Evolutionary conservation across 1,284 basidiomycete species (phyloP).

Genomic region (Tilletia horrida): DNA sequence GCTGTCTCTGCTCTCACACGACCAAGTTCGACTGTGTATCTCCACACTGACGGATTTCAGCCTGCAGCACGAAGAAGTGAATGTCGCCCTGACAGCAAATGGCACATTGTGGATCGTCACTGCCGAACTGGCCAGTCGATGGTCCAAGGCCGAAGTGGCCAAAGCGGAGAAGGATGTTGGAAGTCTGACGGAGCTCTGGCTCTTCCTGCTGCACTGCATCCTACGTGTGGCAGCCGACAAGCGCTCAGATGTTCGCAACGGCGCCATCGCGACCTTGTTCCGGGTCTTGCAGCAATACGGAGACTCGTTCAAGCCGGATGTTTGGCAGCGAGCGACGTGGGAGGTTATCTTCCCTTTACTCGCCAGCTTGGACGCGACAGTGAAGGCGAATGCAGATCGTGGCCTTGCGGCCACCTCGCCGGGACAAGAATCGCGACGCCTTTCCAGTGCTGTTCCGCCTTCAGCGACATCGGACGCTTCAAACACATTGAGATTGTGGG

Average conservation of each 20-base stretch:
- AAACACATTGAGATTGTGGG: conserved; percentile 64
- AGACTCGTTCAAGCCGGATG: conserved; percentile 69
- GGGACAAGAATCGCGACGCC: conserved; percentile 19
- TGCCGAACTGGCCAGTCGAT: conserved; percentile 43
- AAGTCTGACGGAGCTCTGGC: conserved; percentile 63
- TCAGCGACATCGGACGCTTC: conserved; percentile 75
- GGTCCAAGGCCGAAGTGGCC: conserved; percentile 23
- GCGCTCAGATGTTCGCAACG: conserved; percentile 81
- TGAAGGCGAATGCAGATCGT: conserved; percentile 55
- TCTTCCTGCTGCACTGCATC: conserved; percentile 79
- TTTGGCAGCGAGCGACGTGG: conserved; percentile 65
- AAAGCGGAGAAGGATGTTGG: conserved; percentile 21
- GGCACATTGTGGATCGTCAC: conserved; percentile 50
- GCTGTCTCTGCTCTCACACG: conserved; percentile 72
- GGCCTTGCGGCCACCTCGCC: background rate
- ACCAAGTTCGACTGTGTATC: conserved; percentile 81
- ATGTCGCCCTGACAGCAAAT: conserved; percentile 75
- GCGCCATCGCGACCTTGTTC: conserved; percentile 92
- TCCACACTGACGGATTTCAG: conserved; percentile 84
- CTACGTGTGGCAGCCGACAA: conserved; percentile 75
- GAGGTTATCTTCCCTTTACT: conserved; percentile 84
- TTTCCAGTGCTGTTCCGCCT: conserved; percentile 42
- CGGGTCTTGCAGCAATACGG: conserved; percentile 90
- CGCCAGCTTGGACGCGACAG: conserved; percentile 62
- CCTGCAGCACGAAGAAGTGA: conserved; percentile 80